phyloP scores from a whole-genome alignment of 2,329 filamentous ascomycete genomes.

The Dactylellina sp. region DNA sequence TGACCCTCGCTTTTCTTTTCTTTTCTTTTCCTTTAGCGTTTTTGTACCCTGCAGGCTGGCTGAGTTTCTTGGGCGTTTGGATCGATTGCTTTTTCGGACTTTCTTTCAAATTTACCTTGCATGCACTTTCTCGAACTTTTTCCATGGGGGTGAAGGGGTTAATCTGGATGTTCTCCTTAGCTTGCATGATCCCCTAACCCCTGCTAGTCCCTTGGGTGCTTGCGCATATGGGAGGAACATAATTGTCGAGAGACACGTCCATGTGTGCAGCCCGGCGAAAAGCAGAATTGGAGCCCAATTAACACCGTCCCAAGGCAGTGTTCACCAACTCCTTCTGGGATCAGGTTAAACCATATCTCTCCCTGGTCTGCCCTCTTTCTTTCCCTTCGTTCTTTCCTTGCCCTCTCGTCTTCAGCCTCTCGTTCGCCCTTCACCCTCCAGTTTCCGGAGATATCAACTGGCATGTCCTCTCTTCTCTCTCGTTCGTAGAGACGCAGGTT shows the following conservation, averaged over 20 bases:
- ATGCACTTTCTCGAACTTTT: conserved; percentile 55
- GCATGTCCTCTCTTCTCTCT: conserved; percentile 54
- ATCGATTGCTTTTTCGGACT: conserved; percentile 52
- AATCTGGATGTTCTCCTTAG: conserved; percentile 57
- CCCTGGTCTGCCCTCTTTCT: conserved; percentile 42
- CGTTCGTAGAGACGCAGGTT: conserved; percentile 57
- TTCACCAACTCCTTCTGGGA: conserved; percentile 56
- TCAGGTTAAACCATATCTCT: conserved; percentile 53
- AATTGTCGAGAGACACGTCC: conserved; percentile 55
- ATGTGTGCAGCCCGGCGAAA: conserved; percentile 53
- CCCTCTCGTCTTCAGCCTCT: conserved; percentile 49
- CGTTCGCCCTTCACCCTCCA: conserved; percentile 52
- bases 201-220: conserved; percentile 53
- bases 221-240: conserved; percentile 56
- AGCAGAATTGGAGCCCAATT: conserved; percentile 38
- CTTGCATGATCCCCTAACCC: conserved; percentile 50
- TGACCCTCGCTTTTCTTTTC: conserved; percentile 31
- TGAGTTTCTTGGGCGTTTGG: conserved; percentile 41
- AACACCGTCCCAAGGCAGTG: conserved; percentile 50
- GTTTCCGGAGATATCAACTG: conserved; percentile 55
- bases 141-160: conserved; percentile 34
- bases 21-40: conserved; percentile 35
- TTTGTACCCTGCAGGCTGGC: conserved; percentile 45
- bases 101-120: conserved; percentile 57
- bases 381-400: conserved; percentile 56